These are phyloP conservation scores for Phylloporus sp. DNA, from an alignment of 768 basidiomycete genomes.

Conservation along the genomic window DNA sequence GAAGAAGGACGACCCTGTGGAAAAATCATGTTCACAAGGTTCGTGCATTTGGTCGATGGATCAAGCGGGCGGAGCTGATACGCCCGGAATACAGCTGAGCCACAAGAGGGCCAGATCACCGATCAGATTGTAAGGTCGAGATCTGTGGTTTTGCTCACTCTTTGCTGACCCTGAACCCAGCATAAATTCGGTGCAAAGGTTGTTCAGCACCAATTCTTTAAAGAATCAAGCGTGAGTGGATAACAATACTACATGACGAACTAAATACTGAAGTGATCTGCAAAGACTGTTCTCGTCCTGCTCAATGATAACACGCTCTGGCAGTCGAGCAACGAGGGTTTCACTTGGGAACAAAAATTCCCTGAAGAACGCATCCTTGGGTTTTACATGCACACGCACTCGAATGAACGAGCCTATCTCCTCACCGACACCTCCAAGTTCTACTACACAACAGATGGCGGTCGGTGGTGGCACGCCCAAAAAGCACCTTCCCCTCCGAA, in stretches of 20 bases:
- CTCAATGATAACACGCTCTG: conserved; percentile 74
- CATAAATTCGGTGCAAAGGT: conserved; percentile 63
- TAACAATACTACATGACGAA: background rate
- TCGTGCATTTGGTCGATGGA: background rate
- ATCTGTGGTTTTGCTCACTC: background rate
- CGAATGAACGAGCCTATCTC: conserved; percentile 81
- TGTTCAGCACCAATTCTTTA: conserved; percentile 80
- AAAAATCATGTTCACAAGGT: conserved; percentile 81
- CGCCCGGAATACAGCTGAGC: conserved; percentile 51
- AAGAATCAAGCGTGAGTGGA: conserved; percentile 56
- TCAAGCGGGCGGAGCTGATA: background rate
- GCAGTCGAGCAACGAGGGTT: conserved; percentile 96
- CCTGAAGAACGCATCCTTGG: conserved; percentile 65
- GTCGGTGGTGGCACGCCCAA: conserved; percentile 59
- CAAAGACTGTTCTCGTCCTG: conserved; percentile 76
- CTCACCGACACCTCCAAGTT: conserved; percentile 62
- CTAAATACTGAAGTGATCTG: background rate
- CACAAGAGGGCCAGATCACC: conserved; percentile 68
- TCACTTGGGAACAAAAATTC: conserved; percentile 72
- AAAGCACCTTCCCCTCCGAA: conserved; percentile 71
- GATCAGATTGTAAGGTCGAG: conserved; percentile 61
- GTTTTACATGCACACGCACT: conserved; percentile 82
- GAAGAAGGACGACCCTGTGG: conserved; percentile 61
- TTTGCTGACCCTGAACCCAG: conserved; percentile 34
- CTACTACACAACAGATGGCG: conserved; percentile 82